These are phyloP conservation scores for Eucalyptus victrix DNA, from an alignment of 345 rosid genomes.

Conservation along the genomic window DNA sequence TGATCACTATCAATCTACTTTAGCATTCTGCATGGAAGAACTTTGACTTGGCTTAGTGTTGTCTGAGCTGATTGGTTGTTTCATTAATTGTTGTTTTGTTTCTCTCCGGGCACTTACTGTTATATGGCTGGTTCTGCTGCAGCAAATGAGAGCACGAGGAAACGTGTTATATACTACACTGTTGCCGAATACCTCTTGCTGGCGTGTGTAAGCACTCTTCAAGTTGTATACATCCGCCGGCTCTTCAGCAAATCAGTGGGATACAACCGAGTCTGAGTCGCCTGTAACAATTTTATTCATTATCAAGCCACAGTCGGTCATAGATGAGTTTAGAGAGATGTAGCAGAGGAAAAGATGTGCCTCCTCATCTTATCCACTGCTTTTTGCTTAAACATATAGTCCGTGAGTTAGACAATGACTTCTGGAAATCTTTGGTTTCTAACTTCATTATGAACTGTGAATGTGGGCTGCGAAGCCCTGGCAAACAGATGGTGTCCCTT, in stretches of 20 bases:
- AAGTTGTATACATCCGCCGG: slow-evolving; percentile 69
- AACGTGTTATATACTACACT: slow-evolving; percentile 77
- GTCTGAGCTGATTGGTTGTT: not conserved
- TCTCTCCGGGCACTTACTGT: not conserved
- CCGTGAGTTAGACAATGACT: not conserved
- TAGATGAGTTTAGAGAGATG: not conserved
- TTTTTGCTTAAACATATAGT: not conserved
- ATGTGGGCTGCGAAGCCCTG: not conserved
- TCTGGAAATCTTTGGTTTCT: not conserved
- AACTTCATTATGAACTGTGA: not conserved
- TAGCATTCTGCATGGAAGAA: not conserved
- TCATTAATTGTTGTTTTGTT: not conserved
- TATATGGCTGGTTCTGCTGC: slow-evolving; percentile 4
- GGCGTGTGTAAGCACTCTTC: slow-evolving; percentile 61
- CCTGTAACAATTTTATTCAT: not conserved
- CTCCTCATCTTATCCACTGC: not conserved
- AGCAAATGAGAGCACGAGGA: slow-evolving; percentile 95
- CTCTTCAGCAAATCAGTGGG: slow-evolving; percentile 95
- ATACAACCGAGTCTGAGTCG: slow-evolving; percentile 67
- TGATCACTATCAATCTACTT: not conserved
- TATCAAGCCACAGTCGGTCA: not conserved
- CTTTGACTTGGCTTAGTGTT: not conserved
- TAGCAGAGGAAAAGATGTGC: not conserved
- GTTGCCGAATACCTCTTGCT: slow-evolving; percentile 66
- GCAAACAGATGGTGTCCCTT: not conserved